Conservation (phyloP, 345 rosid species). For the Acer campestre region DNA sequence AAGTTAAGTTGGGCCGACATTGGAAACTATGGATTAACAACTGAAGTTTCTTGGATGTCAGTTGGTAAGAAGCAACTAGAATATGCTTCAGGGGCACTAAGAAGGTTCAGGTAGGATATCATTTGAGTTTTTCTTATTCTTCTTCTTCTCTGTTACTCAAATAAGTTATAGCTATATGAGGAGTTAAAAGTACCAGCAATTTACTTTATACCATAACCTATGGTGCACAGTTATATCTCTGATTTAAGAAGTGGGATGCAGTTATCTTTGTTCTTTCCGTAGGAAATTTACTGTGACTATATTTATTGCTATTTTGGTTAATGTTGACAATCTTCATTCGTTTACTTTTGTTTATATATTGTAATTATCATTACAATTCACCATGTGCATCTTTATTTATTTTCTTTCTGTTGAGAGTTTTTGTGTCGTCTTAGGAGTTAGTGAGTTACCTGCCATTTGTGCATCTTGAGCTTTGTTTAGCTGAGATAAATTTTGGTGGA, state of each 20-base stretch:
- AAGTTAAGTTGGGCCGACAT: conserved; percentile 84
- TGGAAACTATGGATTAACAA: conserved; percentile 68
- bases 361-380: background rate
- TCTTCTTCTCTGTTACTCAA: conserved; percentile 5
- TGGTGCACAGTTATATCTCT: conserved; percentile 4
- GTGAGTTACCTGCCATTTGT: background rate
- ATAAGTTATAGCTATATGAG: background rate
- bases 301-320: background rate
- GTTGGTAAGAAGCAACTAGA: conserved; percentile 92
- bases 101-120: conserved; percentile 67
- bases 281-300: background rate
- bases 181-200: background rate
- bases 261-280: background rate
- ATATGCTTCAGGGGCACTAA: conserved; percentile 92
- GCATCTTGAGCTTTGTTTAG: background rate
- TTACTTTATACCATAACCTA: background rate
- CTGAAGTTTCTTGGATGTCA: conserved; percentile 96
- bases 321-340: background rate
- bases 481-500: background rate
- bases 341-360: background rate
- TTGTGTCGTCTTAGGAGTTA: background rate
- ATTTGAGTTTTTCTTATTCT: background rate
- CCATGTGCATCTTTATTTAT: too few relatives aligned
- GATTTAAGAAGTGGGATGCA: background rate
- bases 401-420: too few relatives aligned